Conservation (phyloP, 2,329 filamentous ascomycete species). For the Gaeumannomyces sp. region DNA sequence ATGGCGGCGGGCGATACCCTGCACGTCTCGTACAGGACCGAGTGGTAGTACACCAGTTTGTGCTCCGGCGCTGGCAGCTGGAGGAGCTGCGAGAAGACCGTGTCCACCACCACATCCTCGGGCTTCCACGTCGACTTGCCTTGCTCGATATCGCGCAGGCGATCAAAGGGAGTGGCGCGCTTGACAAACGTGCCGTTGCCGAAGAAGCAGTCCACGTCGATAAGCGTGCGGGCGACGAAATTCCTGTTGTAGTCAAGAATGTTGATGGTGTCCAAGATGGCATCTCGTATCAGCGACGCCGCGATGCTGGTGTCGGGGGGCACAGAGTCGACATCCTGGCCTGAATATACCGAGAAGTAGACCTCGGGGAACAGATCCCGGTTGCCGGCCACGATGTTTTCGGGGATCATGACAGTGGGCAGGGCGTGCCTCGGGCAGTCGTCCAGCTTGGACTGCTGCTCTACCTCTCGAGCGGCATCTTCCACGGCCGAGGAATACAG, state of each 20-base stretch:
- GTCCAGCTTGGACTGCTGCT: conserved; percentile 53
- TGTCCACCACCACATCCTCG: conserved; percentile 94
- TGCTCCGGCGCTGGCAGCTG: conserved; percentile 82
- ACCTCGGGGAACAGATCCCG: conserved; percentile 83
- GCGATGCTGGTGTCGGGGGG: conserved; percentile 71
- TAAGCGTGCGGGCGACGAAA: conserved; percentile 77
- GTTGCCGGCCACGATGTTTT: conserved; percentile 66
- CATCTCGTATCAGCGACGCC: conserved; percentile 77
- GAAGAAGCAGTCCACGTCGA: conserved; percentile 94
- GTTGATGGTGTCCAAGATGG: conserved; percentile 87
- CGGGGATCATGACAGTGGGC: conserved; percentile 69
- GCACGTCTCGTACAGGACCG: conserved; percentile 88
- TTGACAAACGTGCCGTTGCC: conserved; percentile 85
- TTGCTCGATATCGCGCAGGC: conserved; percentile 63
- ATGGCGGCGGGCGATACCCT: conserved; percentile 96
- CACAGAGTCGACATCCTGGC: conserved; percentile 85
- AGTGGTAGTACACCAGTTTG: conserved; percentile 95
- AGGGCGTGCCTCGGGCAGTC: conserved; percentile 67
- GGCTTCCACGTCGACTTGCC: conserved; percentile 85
- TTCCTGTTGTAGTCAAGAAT: conserved; percentile 89
- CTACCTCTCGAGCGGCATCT: conserved; percentile 54
- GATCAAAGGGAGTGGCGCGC: conserved; percentile 86
- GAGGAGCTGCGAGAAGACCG: conserved; percentile 92
- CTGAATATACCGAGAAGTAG: conserved; percentile 85
- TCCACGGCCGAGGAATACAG: conserved; percentile 62